These are phyloP conservation scores for Chlamydomonas sp. DNA, from an alignment of 139 green algal species.

Conservation along the genomic window DNA sequence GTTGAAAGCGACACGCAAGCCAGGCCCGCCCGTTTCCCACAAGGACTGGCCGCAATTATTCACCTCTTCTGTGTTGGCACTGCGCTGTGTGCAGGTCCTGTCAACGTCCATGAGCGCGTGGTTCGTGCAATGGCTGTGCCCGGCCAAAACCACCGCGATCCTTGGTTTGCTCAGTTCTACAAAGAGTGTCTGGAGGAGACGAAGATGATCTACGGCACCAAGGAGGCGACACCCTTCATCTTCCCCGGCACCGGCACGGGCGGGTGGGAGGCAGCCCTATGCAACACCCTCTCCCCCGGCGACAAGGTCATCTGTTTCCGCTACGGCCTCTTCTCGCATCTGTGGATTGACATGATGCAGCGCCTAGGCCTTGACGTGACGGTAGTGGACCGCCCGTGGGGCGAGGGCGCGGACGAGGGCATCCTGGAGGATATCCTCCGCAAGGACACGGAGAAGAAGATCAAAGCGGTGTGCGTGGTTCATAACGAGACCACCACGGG, in stretches of 20 bases:
- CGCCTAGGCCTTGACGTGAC: slow-evolving; percentile 93
- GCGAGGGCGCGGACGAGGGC: slow-evolving; percentile 87
- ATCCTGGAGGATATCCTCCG: slow-evolving; percentile 75
- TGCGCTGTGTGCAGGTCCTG: slow-evolving; percentile 78
- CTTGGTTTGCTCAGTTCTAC: slow-evolving; percentile 92
- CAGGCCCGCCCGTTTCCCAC: neutral
- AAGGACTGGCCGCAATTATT: neutral
- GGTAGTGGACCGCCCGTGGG: slow-evolving; percentile 91
- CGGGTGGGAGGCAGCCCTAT: slow-evolving; percentile 92
- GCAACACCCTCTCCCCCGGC: slow-evolving; percentile 96
- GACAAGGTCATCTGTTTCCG: slow-evolving; percentile 89
- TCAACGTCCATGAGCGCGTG: slow-evolving; percentile 97
- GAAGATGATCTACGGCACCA: slow-evolving; percentile 87
- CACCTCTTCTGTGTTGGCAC: neutral
- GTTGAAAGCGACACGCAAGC: too few species aligned
- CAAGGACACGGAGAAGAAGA: slow-evolving; percentile 85
- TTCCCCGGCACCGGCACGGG: slow-evolving; percentile 90
- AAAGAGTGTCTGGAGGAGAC: slow-evolving; percentile 84
- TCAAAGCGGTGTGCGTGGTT: slow-evolving; percentile 96
- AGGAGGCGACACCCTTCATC: slow-evolving; percentile 90
- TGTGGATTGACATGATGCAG: slow-evolving; percentile 98
- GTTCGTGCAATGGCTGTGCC: slow-evolving; percentile 89
- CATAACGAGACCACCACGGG: slow-evolving; percentile 99
- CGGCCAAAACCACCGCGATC: slow-evolving; percentile 93
- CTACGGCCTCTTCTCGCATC: slow-evolving; percentile 94